These are phyloP conservation scores for Yamadazyma spencermartinsiae DNA, from an alignment of 1,139 yeast species.

Conservation along the genomic window DNA sequence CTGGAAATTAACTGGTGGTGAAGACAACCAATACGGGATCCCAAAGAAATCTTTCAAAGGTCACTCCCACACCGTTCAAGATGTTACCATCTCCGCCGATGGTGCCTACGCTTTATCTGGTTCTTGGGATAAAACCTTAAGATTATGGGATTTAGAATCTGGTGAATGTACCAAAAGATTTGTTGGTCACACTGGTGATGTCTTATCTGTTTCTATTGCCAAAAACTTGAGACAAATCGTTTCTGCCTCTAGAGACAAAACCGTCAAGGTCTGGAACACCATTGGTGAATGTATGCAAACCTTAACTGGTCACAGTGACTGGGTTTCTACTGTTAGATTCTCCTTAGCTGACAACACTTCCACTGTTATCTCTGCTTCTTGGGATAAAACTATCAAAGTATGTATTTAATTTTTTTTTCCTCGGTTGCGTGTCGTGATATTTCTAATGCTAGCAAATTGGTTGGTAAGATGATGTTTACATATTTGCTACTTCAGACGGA, in stretches of 20 bases:
- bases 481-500: conserved; percentile 99
- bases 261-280: conserved; percentile 99
- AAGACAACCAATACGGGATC: conserved; percentile 95
- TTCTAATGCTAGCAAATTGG: conserved; percentile 6
- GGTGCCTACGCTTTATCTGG: conserved; percentile 98
- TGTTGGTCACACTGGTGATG: conserved; percentile 98
- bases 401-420: conserved; percentile 39
- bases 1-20: conserved; percentile 97
- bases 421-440: conserved; percentile 2
- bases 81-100: conserved; percentile 96
- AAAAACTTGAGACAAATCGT: conserved; percentile 97
- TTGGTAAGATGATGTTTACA: conserved; percentile 56
- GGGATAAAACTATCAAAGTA: conserved; percentile 99
- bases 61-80: conserved; percentile 99
- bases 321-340: conserved; percentile 98
- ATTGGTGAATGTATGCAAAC: conserved; percentile 98
- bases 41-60: conserved; percentile 98
- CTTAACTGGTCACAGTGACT: conserved; percentile 94
- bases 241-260: conserved; percentile 98
- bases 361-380: conserved; percentile 95
- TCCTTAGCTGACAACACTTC: conserved; percentile 72
- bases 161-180: conserved; percentile 96
- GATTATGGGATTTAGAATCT: conserved; percentile 96
- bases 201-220: conserved; percentile 94
- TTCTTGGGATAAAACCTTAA: conserved; percentile 99